Conservation (phyloP, 345 rosid species). For the Eutrema japonicum region DNA sequence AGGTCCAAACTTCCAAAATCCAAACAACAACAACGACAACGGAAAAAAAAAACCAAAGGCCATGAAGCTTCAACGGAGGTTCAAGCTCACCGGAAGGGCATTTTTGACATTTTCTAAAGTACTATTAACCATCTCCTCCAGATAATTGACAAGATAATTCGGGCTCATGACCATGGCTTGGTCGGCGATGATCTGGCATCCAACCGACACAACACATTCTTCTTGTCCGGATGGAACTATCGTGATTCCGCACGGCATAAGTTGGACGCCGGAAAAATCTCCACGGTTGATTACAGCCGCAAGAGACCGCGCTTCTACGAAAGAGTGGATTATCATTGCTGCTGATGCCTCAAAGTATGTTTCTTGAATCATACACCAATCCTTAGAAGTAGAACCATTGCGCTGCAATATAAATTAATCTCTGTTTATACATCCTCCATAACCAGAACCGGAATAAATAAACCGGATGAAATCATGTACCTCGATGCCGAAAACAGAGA, state of each 20-base stretch:
- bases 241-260: conserved; percentile 55
- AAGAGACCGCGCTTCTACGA: conserved; percentile 44
- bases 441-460: background rate
- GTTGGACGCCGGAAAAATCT: conserved; percentile 38
- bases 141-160: conserved; percentile 43
- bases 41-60: background rate
- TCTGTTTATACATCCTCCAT: background rate
- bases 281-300: conserved; percentile 43
- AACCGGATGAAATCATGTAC: conserved; percentile 35
- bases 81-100: background rate
- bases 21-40: background rate
- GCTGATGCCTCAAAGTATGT: conserved; percentile 51
- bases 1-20: background rate
- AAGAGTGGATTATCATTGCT: conserved; percentile 52
- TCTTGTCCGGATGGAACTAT: conserved; percentile 46
- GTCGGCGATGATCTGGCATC: conserved; percentile 49
- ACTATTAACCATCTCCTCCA: conserved; percentile 23
- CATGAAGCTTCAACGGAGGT: background rate
- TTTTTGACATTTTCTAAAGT: conserved; percentile 47
- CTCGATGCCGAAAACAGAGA: conserved; percentile 49
- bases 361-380: conserved; percentile 53
- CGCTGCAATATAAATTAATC: background rate
- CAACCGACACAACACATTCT: conserved; percentile 45
- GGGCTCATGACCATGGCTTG: conserved; percentile 42
- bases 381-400: background rate